phyloP scores from a whole-genome alignment of 176 grass and related monocot genomes.

The Aegilops longissima region DNA sequence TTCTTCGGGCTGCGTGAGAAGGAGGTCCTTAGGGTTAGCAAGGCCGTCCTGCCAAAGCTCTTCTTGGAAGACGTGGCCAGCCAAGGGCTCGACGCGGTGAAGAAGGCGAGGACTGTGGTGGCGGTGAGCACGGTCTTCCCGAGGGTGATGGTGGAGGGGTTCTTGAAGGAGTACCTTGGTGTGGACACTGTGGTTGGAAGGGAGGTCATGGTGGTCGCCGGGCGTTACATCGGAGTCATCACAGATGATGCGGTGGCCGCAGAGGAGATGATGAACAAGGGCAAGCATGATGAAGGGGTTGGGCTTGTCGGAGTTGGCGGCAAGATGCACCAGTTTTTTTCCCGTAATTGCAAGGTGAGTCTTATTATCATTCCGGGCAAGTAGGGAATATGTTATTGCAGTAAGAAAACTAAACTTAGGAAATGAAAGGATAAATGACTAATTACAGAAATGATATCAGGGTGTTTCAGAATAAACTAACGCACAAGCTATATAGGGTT shows the following conservation, averaged over 20 bases:
- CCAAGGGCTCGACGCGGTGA: constrained; percentile 57
- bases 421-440: background rate
- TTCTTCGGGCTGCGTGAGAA: constrained; percentile 52
- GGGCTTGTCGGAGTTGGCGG: constrained; percentile 12
- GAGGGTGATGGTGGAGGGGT: constrained; percentile 69
- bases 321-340: constrained; percentile 7
- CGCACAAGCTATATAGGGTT: background rate
- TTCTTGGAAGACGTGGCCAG: constrained; percentile 56
- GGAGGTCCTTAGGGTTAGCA: constrained; percentile 45
- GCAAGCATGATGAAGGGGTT: constrained; percentile 20
- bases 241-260: background rate
- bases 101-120: constrained; percentile 41
- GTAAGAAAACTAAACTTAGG: background rate
- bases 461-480: background rate
- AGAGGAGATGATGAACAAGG: constrained; percentile 19
- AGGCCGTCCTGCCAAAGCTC: constrained; percentile 66
- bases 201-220: constrained; percentile 37
- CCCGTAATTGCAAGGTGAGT: constrained; percentile 37
- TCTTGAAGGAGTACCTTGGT: constrained; percentile 64
- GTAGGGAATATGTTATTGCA: background rate
- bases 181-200: constrained; percentile 51
- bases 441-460: background rate
- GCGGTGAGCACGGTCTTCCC: constrained; percentile 52
- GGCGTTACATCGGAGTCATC: constrained; percentile 37
- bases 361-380: background rate